Percentiles rank a stretch among this genome's conserved stretches.
Conservation (phyloP, 2,329 filamentous ascomycete species). For the Amauroascus verrucosus region DNA sequence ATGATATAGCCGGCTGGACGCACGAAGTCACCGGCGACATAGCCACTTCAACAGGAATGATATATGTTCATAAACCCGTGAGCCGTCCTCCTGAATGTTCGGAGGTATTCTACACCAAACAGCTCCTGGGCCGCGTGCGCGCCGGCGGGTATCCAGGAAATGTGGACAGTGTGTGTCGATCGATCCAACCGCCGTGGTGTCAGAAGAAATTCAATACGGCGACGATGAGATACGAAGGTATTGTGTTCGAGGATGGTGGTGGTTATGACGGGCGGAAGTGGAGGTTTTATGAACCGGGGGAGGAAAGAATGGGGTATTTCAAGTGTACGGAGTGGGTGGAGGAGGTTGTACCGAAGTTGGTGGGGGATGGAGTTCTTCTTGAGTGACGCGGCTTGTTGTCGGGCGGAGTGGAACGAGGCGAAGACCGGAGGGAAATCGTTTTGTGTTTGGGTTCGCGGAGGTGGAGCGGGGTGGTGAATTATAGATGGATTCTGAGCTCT, state of each 20-base stretch:
- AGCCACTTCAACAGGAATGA: slow-evolving; percentile 8
- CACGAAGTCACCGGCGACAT: slow-evolving; percentile 13
- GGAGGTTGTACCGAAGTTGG: slow-evolving; percentile 9
- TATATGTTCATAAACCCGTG: slow-evolving; percentile 4
- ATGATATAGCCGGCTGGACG: slow-evolving; percentile 14
- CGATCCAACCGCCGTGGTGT: slow-evolving; percentile 5
- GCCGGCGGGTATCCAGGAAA: slow-evolving; percentile 4
- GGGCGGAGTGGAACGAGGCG: background rate
- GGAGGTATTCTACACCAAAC: slow-evolving; percentile 2
- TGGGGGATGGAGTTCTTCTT: slow-evolving; percentile 5
- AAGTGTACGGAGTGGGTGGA: slow-evolving; percentile 13
- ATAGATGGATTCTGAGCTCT: too few relatives aligned
- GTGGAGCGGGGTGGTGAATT: background rate
- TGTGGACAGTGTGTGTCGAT: slow-evolving; percentile 7
- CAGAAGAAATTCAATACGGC: slow-evolving; percentile 10
- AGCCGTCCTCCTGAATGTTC: background rate
- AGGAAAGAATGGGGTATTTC: slow-evolving; percentile 10
- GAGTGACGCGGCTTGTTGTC: background rate
- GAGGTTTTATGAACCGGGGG: slow-evolving; percentile 10
- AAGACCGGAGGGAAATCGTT: background rate
- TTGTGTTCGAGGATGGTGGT: background rate
- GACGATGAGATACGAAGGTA: slow-evolving; percentile 11
- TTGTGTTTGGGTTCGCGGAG: too few relatives aligned
- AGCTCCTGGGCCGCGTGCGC: slow-evolving; percentile 4
- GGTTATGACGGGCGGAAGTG: background rate